Base-by-base conservation (phyloP, 2,329 filamentous ascomycete genomes). In the Lachnellula cervina region DNA sequence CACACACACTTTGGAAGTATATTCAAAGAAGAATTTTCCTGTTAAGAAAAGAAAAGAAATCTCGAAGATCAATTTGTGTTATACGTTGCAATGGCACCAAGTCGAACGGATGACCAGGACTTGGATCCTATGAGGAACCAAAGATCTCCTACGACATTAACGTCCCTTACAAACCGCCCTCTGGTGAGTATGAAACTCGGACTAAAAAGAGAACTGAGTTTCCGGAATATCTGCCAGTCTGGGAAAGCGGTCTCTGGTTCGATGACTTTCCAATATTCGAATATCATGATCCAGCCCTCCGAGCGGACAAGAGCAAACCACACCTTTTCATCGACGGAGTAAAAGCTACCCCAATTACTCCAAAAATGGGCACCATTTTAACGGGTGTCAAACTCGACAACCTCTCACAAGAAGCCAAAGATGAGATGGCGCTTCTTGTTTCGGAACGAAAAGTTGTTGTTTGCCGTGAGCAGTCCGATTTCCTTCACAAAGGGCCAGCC, bases 301-400 rank as follows among this genome's bases (percentile, higher is more conserved):
- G 75, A 56, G 87, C 87, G 42, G 78, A 88, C 69, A 81, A 81
- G 63, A 76, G 77, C 6, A 87, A 87, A 73, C 84, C 78, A 57
- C 76, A 78, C 11, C 74, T 88, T 1, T 65, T 88, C 9, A 75
- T 76, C 0, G 80, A 83, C 1, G 84, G 83, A 0, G 83, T 78
- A 21, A 80, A 84, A 61, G 80, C 86, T 16, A 82, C 78, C 1
- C 74, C 84, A 58, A 71, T 88, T 42, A 74, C 71, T 11, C 71
- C 71, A n/a, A 64, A 64, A 35, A 73, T 76, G 59, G 73, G 74
- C 17, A 73, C 72, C 3, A 71, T 75, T 52, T 65, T 76, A 28
- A 66, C 66, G 16, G 73, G 72, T 2, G 63, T 75, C 28, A 73
- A 75, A 58, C 61, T 76, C 2, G 71, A 70, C 6, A 61, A 67